These are phyloP conservation scores for Triadica sebifera DNA, from an alignment of 345 rosid species.

Conservation along the genomic window DNA sequence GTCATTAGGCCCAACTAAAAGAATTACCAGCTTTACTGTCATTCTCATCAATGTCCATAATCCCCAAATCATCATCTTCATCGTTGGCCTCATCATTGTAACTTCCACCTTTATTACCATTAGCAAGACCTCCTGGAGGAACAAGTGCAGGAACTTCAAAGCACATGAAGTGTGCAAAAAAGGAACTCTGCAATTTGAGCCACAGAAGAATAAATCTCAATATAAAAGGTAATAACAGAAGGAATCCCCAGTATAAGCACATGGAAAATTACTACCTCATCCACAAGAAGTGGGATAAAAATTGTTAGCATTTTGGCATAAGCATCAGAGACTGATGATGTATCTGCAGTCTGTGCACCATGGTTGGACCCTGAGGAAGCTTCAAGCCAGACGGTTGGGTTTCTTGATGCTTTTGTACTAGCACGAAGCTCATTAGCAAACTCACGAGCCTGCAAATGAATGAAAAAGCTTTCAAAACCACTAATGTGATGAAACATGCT, in stretches of 20 bases:
- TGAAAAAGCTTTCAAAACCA: conserved; percentile 11
- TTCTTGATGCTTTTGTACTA: conserved; percentile 92
- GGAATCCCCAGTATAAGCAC: conserved; percentile 12
- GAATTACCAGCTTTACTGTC: conserved; percentile 67
- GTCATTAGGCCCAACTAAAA: conserved; percentile 15
- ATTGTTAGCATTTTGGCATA: conserved; percentile 96
- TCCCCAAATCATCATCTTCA: conserved; percentile 87
- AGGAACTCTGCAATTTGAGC: conserved; percentile 79
- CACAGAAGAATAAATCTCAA: conserved; percentile 19
- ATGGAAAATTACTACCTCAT: conserved; percentile 59
- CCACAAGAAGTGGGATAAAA: conserved; percentile 96
- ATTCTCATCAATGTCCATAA: conserved; percentile 86
- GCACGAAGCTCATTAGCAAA: conserved; percentile 99
- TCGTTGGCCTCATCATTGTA: conserved; percentile 29
- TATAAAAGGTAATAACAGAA: conserved; percentile 13
- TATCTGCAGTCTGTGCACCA: conserved; percentile 60
- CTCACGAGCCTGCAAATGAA: conserved; percentile 83
- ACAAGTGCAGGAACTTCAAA: conserved; percentile 95
- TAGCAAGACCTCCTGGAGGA: conserved; percentile 71
- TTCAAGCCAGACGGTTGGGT: conserved; percentile 96
- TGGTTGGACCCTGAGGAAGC: conserved; percentile 81
- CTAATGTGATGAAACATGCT: background rate
- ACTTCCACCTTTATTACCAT: conserved; percentile 53
- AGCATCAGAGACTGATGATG: conserved; percentile 93
- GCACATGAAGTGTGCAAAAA: conserved; percentile 99